These are phyloP conservation scores for Colletotrichum lentis DNA, from an alignment of 2,329 filamentous ascomycete genomes.

Conservation along the genomic window DNA sequence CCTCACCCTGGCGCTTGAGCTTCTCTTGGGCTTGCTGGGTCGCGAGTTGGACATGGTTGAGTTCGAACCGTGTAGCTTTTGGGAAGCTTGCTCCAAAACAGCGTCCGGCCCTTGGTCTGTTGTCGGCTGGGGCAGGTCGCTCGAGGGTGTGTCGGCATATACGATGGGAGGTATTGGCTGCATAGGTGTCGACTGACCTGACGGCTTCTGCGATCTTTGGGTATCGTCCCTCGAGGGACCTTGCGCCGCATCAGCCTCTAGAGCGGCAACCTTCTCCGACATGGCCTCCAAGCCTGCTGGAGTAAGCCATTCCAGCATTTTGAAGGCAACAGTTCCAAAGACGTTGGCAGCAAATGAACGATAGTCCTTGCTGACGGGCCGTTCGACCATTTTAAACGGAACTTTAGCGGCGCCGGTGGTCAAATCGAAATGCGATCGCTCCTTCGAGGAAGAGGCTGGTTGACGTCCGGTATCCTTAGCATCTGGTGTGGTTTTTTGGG, in stretches of 20 bases:
- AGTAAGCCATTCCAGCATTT: conserved; percentile 76
- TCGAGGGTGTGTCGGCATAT: conserved; percentile 39
- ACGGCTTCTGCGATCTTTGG: conserved; percentile 25
- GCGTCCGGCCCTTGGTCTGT: conserved; percentile 18
- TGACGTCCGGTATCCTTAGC: conserved; percentile 9
- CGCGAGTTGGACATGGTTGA: conserved; percentile 17
- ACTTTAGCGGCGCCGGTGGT: conserved; percentile 31
- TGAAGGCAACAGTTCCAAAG: conserved; percentile 72
- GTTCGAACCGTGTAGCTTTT: conserved; percentile 25
- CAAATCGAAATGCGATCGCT: conserved; percentile 37
- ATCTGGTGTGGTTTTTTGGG: conserved; percentile 1
- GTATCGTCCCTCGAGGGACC: conserved; percentile 18
- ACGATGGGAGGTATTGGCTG: conserved; percentile 27
- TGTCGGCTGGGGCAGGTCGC: conserved; percentile 21
- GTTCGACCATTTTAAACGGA: conserved; percentile 54
- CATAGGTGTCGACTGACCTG: conserved; percentile 29
- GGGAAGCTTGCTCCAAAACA: conserved; percentile 21
- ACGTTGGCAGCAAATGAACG: conserved; percentile 69
- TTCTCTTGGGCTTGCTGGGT: conserved; percentile 36
- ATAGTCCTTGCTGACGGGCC: conserved; percentile 62
- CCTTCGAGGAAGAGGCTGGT: neutral
- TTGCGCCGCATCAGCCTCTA: conserved; percentile 43
- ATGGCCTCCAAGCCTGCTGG: conserved; percentile 63
- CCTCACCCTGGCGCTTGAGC: conserved; percentile 41
- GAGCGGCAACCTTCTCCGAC: conserved; percentile 49